A percentile compares a stretch with the other conserved stretches of the same genome.
These are phyloP conservation scores for Fusarium bulbicola DNA, from an alignment of 2,329 filamentous ascomycete species.

Conservation along the genomic window DNA sequence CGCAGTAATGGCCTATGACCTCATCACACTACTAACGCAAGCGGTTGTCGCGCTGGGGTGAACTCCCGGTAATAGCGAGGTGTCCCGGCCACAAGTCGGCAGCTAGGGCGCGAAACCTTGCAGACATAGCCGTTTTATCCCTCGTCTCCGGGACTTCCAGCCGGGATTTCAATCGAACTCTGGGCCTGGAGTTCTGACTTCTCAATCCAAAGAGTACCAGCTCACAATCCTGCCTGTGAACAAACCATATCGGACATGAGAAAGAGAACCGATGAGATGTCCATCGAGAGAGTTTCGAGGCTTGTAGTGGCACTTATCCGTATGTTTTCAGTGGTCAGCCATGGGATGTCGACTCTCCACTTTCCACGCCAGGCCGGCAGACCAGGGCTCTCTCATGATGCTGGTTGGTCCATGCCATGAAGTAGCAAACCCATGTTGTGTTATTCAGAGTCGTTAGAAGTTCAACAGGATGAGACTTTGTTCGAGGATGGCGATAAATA, in stretches of 20 bases:
- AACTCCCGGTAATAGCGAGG: conserved; percentile 21
- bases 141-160: conserved; percentile 30
- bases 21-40: conserved; percentile 33
- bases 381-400: conserved; percentile 18
- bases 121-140: conserved; percentile 24
- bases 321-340: conserved; percentile 33
- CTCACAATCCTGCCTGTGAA: conserved; percentile 4
- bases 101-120: conserved; percentile 33
- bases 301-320: conserved; percentile 29
- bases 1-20: conserved; percentile 31
- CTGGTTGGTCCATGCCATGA: conserved; percentile 21
- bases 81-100: conserved; percentile 37
- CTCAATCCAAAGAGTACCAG: neutral
- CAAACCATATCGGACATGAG: neutral
- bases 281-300: conserved; percentile 1
- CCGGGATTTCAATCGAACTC: neutral
- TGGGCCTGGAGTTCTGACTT: neutral
- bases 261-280: conserved; percentile 2
- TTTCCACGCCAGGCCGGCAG: conserved; percentile 3
- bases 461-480: conserved; percentile 28
- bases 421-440: neutral
- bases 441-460: conserved; percentile 3
- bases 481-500: conserved; percentile 24
- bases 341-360: conserved; percentile 24
- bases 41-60: conserved; percentile 34